Conservation (phyloP, 1,284 basidiomycete genomes). For the Malassezia equina region DNA sequence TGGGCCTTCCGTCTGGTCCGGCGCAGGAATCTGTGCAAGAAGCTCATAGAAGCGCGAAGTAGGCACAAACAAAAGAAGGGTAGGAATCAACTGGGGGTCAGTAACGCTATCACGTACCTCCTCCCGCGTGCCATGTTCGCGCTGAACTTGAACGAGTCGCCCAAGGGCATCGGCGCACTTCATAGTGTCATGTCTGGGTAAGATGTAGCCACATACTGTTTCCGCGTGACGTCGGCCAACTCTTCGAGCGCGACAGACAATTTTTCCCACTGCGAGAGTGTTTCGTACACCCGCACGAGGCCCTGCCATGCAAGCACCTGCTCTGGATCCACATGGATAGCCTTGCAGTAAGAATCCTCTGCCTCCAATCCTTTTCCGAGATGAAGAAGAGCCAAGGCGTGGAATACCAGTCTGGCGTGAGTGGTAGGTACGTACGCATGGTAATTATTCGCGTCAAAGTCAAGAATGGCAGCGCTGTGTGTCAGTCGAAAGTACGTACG, state of each 20-base stretch:
- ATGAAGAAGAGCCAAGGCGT: constrained; percentile 33
- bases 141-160: constrained; percentile 61
- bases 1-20: constrained; percentile 64
- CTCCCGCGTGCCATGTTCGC: constrained; percentile 56
- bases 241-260: constrained; percentile 34
- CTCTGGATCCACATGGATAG: constrained; percentile 41
- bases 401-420: constrained; percentile 15
- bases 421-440: constrained; percentile 39
- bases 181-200: constrained; percentile 54
- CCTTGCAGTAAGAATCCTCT: constrained; percentile 43
- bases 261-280: constrained; percentile 41
- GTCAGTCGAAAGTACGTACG: constrained; percentile 4
- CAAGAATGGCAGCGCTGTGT: constrained; percentile 18
- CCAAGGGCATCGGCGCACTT: constrained; percentile 73
- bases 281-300: constrained; percentile 48
- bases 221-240: constrained; percentile 31
- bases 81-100: constrained; percentile 23
- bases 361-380: constrained; percentile 24
- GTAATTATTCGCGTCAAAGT: constrained; percentile 40
- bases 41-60: constrained; percentile 61
- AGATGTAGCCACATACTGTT: neutral
- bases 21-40: constrained; percentile 60
- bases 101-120: constrained; percentile 52
- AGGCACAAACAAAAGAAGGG: constrained; percentile 64
- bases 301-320: constrained; percentile 49